Evolutionary conservation across 2,329 filamentous ascomycete genomes (phyloP), one percentile per base, ranked within the genome.

Genomic region (Trichoderma brevicompactum): DNA sequence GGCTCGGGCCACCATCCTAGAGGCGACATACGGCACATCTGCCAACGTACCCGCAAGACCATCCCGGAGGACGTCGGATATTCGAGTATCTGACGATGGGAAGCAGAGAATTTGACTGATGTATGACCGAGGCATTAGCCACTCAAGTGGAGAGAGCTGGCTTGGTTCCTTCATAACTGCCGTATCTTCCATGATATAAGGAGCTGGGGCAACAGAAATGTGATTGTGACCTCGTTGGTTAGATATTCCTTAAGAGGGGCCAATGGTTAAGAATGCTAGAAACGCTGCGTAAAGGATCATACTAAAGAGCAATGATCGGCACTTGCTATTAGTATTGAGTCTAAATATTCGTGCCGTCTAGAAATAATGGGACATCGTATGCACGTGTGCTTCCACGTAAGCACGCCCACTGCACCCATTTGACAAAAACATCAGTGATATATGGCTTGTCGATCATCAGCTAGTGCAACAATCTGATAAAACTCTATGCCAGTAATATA

Each of bases 51-150:
- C 34, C 23, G 52, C 52, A 12, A 64, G 43, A 7, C 61, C 61
- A 43, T 34, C 34, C 36, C 28, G 52, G 23, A 64, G 61, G 7
- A 56, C 34, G 10, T 64, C 52, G 43, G 53, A 32, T 55, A 64
- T 64, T 56, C 36, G 61, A 48, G 49, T 34, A 15, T 38, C 56
- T n/a, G 52, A 44, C 17, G 61, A 64, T 6, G 52, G n/a, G 15
- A 64, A 64, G 43, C 61, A 64, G 19, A 64, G 44, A 34, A 64
- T 23, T 8, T 64, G 61, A 17, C 61, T 64, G 43, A 64, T 43
- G 36, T 58, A 64, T 40, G 61, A 64, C 28, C 52, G 52, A 32
- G 61, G 61, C 61, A 64, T 64, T 34, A 64, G 23, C 61, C 61
- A 64, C 34, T 64, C 61, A 17, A 64, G 52, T 49, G 61, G 61